Evolutionary conservation across 441 rosid genomes (phyloP).

Genomic region (Pelargonium australe): DNA sequence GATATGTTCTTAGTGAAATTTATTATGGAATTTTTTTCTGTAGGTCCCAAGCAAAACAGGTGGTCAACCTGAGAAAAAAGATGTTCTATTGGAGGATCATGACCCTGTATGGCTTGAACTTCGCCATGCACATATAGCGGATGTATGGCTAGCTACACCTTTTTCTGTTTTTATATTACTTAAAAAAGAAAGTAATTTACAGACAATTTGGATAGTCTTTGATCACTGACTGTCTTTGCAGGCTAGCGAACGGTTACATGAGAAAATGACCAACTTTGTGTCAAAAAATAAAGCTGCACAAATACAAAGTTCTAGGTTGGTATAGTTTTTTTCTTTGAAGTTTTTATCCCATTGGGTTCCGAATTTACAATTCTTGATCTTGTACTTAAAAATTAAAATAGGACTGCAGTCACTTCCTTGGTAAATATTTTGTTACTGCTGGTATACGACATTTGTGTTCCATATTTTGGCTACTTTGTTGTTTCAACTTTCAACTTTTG

Average conservation of each 20-base stretch:
- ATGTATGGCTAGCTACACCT: slow-evolving; percentile 42
- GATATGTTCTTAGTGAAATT: slow-evolving; percentile 6
- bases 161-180: background rate
- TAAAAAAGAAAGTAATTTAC: background rate
- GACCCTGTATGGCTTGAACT: slow-evolving; percentile 98
- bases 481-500: background rate
- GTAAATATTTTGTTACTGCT: slow-evolving; percentile 3
- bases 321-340: slow-evolving; percentile 13
- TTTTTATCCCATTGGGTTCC: slow-evolving; percentile 11
- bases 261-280: slow-evolving; percentile 84
- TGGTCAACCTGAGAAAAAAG: slow-evolving; percentile 78
- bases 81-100: slow-evolving; percentile 88
- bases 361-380: background rate
- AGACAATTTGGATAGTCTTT: slow-evolving; percentile 20
- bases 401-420: background rate
- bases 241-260: slow-evolving; percentile 89
- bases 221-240: slow-evolving; percentile 31
- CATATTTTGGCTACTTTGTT: background rate
- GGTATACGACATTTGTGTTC: background rate
- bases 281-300: slow-evolving; percentile 97
- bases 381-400: background rate
- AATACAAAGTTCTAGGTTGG: slow-evolving; percentile 84
- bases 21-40: slow-evolving; percentile 8
- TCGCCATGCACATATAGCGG: slow-evolving; percentile 95
- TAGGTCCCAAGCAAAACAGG: slow-evolving; percentile 77